Base-by-base conservation (phyloP, 257 asterid species). In the Solanum microdontum region DNA sequence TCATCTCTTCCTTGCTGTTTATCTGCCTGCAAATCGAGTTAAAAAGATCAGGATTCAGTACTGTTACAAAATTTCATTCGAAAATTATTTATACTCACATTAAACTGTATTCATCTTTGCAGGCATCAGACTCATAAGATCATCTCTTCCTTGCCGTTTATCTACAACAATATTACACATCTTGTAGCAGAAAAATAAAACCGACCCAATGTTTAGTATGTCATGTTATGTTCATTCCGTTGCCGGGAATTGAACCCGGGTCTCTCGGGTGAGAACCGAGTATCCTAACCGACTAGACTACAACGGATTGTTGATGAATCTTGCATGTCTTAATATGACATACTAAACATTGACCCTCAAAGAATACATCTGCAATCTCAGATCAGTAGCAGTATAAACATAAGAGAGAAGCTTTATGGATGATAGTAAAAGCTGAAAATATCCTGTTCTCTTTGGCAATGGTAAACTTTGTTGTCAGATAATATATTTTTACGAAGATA, bases 261-360 rank as follows among this genome's bases (percentile, higher is more conserved):
- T 94, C 96, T 92, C 96, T 92, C 95, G 96, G 98, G 98, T 96
- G 98, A 96, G 98, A 95, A 98, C 98, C 97, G 96, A 95, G 96
- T 95, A 94, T 95, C 98, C 98, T 95, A 45, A 96, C 98, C 99
- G 94, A 32, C 98, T 94, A 96, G 99, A 96, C 97, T 93, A 96
- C 98, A 94, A 96, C 95, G 98, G 96, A 96, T 34, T 45, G 30
- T 4, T 34, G 40, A 15, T 14, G 70, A 24, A 26, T 68, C 17
- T 68, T 13, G 36, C 36, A 13, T 68, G 23, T 28, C 2, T 26
- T 68, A 68, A 28, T 23, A 28, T 68, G 36, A 68, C 75, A 68
- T 68, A 28, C 23, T 68, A 68, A 68, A 13, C 37, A 28, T 12
- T 13, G 36, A 13, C 75, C 23, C 75, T 26, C 21, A 68, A 26